These are phyloP conservation scores for Zygosaccharomyces sapae DNA, from an alignment of 1,139 yeast genomes.

Conservation along the genomic window DNA sequence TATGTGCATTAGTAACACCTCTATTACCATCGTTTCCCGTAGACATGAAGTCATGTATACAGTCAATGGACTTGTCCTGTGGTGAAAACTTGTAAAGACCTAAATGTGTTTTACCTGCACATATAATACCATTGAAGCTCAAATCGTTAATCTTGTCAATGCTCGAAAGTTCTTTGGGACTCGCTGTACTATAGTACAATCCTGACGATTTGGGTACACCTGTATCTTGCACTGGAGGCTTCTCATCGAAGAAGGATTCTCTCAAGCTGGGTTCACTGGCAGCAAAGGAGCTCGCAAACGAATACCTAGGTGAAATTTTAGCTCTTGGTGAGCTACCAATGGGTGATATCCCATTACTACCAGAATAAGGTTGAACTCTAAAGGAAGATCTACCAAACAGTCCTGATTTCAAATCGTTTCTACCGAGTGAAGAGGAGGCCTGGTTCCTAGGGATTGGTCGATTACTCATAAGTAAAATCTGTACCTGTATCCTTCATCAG, in stretches of 20 bases:
- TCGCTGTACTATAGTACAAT: constrained; percentile 18
- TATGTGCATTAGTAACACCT: constrained; percentile 10
- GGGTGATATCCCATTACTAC: constrained; percentile 11
- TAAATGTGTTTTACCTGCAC: constrained; percentile 35
- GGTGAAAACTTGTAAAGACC: constrained; percentile 31
- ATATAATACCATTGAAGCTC: constrained; percentile 22
- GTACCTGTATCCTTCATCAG: neutral
- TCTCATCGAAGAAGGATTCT: constrained; percentile 8
- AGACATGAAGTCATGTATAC: constrained; percentile 26
- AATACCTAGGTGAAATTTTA: constrained; percentile 16
- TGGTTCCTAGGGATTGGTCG: constrained; percentile 12
- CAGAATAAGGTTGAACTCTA: constrained; percentile 17
- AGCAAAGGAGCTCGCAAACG: constrained; percentile 15
- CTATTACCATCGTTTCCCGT: constrained; percentile 11
- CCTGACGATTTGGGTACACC: constrained; percentile 23
- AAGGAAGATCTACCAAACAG: constrained; percentile 15
- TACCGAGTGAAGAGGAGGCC: constrained; percentile 12
- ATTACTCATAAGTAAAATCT: constrained; percentile 7
- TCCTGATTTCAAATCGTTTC: constrained; percentile 14
- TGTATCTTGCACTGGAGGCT: neutral
- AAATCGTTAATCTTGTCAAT: constrained; percentile 34
- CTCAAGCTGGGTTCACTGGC: constrained; percentile 14
- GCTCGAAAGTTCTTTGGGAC: constrained; percentile 32
- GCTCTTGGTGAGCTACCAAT: constrained; percentile 17
- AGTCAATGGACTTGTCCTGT: constrained; percentile 20